Base-by-base conservation (phyloP, 306 rosid genomes). In the Heteromeles arbutifolia region DNA sequence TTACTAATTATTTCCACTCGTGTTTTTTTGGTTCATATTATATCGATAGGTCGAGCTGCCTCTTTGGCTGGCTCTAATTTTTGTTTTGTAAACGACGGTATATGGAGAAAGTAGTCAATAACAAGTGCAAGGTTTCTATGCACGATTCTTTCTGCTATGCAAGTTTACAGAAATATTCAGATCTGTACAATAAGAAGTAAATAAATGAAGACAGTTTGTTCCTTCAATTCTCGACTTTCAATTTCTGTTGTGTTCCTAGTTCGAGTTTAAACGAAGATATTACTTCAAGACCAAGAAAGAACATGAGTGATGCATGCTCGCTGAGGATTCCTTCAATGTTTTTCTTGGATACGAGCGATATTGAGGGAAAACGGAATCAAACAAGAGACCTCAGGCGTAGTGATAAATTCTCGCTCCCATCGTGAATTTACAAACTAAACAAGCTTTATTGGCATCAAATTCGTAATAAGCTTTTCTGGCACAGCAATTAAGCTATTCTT, bases 41-140 rank as follows among this genome's bases (percentile, higher is more conserved):
- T 22, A 10, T 53, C 28, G 67, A 71, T 50, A 61, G 72, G 79
- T 69, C 6, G 2, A 63, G 71, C 43, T 77, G 56, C 74, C 74
- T 39, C 57, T 45, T 77, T n/a, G 73, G 74, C 50, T 43, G 43
- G 73, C 72, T 34, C 41, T n/a, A 37, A 21, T 11, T 74, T 43
- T 43, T 50, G 79, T 66, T 32, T 52, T 29, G 29, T 4, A 1
- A 53, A 25, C 5, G 56, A 53, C 8, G 2, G 66, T 75, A 54
- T 48, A 52, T 75, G 25, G 1, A 54, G 7, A 22, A 17, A 64
- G 5, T 26, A 19, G 29, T 61, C 32, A 61, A 43, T 74, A 61
- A 45, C 53, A 45, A 43, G 44, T 18, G 44, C 74, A 10, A 50
- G 74, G 58, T 10, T 8, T 50, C 13, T 6, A 19, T 25, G 67